Percentiles rank a stretch among this genome's conserved stretches.
Evolutionary conservation across 1,284 basidiomycete genomes (phyloP).

Genomic region (Gomphus bonarii): DNA sequence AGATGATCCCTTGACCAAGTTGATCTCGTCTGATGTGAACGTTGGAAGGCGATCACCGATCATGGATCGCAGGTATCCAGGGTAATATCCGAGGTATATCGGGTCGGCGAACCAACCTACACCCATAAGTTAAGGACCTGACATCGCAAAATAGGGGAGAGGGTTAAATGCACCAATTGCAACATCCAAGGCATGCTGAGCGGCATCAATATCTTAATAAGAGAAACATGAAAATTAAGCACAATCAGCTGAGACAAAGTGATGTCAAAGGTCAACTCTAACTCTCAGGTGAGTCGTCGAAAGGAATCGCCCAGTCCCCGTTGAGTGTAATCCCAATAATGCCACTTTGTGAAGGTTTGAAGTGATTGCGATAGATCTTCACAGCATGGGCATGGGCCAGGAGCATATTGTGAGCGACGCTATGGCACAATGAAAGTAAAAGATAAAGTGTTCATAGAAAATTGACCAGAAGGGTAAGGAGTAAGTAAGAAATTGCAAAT

Average conservation of each 20-base stretch:
- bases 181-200: constrained; percentile 54
- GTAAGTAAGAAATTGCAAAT: not conserved
- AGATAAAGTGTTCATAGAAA: constrained; percentile 8
- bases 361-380: constrained; percentile 53
- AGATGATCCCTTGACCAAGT: constrained; percentile 54
- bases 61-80: constrained; percentile 47
- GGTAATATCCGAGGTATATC: constrained; percentile 66
- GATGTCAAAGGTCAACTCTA: constrained; percentile 17
- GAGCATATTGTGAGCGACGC: constrained; percentile 59
- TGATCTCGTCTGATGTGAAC: constrained; percentile 52
- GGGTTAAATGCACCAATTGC: constrained; percentile 41
- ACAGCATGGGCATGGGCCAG: constrained; percentile 59
- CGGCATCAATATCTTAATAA: constrained; percentile 46
- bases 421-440: constrained; percentile 18
- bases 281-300: constrained; percentile 56
- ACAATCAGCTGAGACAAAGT: not conserved
- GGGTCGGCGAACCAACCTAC: constrained; percentile 62
- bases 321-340: constrained; percentile 69
- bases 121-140: constrained; percentile 5
- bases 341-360: constrained; percentile 45
- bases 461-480: not conserved
- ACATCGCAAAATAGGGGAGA: not conserved
- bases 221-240: not conserved
- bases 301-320: constrained; percentile 61
- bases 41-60: constrained; percentile 55